Conservation (phyloP, 1,139 yeast genomes). For the Hansenula anomala region DNA sequence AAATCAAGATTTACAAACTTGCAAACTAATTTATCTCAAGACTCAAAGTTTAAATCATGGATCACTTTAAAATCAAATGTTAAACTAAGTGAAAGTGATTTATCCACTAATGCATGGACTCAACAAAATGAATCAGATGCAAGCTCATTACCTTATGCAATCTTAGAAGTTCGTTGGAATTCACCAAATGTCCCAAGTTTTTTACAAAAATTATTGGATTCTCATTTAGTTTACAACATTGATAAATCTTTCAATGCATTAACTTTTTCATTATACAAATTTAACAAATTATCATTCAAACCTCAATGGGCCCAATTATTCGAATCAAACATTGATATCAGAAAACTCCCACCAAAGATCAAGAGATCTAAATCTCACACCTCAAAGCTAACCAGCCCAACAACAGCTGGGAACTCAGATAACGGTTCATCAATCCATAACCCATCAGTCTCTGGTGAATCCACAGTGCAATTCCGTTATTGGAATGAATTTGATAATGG, state of each 20-base stretch:
- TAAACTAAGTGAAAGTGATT: conserved; percentile 12
- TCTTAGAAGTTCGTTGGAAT: conserved; percentile 14
- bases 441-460: conserved; percentile 24
- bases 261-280: conserved; percentile 26
- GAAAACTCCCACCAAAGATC: conserved; percentile 29
- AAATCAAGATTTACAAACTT: conserved; percentile 40
- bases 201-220: conserved; percentile 21
- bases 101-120: conserved; percentile 20
- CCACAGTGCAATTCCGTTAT: conserved; percentile 39
- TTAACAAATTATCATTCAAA: conserved; percentile 11
- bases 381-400: not conserved
- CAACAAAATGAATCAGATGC: conserved; percentile 14
- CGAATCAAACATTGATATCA: conserved; percentile 26
- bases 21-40: conserved; percentile 2
- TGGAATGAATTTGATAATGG: conserved; percentile 76
- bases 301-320: conserved; percentile 29
- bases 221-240: conserved; percentile 31
- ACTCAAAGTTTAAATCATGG: conserved; percentile 23
- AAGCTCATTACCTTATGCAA: conserved; percentile 33
- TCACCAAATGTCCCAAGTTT: conserved; percentile 5
- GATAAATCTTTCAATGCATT: conserved; percentile 27
- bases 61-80: conserved; percentile 30
- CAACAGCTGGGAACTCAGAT: too few relatives aligned
- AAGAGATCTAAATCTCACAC: not conserved
- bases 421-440: not conserved